Conservation (phyloP, 257 asterid species). For the Rauvolfia tetraphylla region DNA sequence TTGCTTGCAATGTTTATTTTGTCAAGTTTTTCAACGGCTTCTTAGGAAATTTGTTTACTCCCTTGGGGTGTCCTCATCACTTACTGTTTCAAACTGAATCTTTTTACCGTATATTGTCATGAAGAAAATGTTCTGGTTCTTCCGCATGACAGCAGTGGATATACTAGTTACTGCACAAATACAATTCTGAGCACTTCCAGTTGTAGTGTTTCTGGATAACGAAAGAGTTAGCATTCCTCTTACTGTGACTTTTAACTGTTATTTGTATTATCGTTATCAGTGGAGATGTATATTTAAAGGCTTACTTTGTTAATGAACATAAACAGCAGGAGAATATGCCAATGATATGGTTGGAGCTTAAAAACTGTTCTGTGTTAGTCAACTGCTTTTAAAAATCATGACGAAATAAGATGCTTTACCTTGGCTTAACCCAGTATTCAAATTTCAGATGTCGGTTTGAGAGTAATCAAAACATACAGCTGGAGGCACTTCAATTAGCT, state of each 20-base stretch:
- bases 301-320: neutral
- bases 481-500: conserved; percentile 46
- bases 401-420: neutral
- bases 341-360: neutral
- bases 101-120: neutral
- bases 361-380: neutral
- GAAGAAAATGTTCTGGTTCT: neutral
- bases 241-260: neutral
- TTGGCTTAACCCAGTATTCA: conserved; percentile 3
- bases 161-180: neutral
- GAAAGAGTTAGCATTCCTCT: neutral
- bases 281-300: neutral
- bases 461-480: conserved; percentile 25
- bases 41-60: neutral
- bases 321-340: neutral
- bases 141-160: neutral
- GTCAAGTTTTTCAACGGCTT: neutral
- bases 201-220: neutral
- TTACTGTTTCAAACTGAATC: neutral
- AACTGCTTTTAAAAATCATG: neutral
- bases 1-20: neutral
- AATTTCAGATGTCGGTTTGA: conserved; percentile 36
- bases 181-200: neutral
- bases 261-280: neutral
- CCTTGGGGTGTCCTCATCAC: too few relatives aligned